These are phyloP conservation scores for Phaeosphaeria sp. DNA, from an alignment of 2,329 filamentous ascomycete genomes.

Conservation along the genomic window DNA sequence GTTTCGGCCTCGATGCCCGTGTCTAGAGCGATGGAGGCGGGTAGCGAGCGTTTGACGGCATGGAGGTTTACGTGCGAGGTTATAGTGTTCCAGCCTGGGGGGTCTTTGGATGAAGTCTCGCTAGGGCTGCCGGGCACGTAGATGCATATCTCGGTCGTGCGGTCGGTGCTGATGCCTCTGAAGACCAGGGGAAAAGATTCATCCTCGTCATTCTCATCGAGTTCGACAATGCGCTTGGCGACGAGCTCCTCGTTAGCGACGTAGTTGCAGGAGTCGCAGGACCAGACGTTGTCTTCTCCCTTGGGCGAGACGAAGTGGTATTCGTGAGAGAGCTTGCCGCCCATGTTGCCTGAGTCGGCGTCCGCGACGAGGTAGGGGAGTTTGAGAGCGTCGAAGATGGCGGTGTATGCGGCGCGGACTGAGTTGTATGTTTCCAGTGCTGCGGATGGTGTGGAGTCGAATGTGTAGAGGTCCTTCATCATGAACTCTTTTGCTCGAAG, in stretches of 20 bases:
- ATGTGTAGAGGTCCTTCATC: slow-evolving; percentile 99
- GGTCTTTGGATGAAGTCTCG: background rate
- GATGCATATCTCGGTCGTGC: slow-evolving; percentile 71
- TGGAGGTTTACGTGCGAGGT: slow-evolving; percentile 61
- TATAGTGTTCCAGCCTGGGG: slow-evolving; percentile 21
- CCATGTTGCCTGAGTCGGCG: slow-evolving; percentile 96
- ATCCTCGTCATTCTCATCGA: slow-evolving; percentile 26
- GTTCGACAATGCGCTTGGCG: slow-evolving; percentile 39
- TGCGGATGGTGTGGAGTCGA: slow-evolving; percentile 72
- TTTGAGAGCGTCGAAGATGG: slow-evolving; percentile 82
- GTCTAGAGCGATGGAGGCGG: slow-evolving; percentile 69
- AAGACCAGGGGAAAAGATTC: slow-evolving; percentile 53
- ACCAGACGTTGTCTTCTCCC: slow-evolving; percentile 86
- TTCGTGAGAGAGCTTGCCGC: slow-evolving; percentile 90
- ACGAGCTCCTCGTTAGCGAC: slow-evolving; percentile 90
- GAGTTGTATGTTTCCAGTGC: slow-evolving; percentile 81
- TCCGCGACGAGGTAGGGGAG: slow-evolving; percentile 84
- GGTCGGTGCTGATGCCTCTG: slow-evolving; percentile 72
- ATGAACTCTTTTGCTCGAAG: slow-evolving; percentile 88
- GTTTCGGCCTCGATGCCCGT: slow-evolving; percentile 64
- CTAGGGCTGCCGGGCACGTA: slow-evolving; percentile 21
- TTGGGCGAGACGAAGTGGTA: slow-evolving; percentile 83
- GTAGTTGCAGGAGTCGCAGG: slow-evolving; percentile 75
- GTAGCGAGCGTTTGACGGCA: slow-evolving; percentile 67
- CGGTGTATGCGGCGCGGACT: slow-evolving; percentile 75